phyloP scores from a whole-genome alignment of 1,284 basidiomycete species.

The Sparassis latifolia region DNA sequence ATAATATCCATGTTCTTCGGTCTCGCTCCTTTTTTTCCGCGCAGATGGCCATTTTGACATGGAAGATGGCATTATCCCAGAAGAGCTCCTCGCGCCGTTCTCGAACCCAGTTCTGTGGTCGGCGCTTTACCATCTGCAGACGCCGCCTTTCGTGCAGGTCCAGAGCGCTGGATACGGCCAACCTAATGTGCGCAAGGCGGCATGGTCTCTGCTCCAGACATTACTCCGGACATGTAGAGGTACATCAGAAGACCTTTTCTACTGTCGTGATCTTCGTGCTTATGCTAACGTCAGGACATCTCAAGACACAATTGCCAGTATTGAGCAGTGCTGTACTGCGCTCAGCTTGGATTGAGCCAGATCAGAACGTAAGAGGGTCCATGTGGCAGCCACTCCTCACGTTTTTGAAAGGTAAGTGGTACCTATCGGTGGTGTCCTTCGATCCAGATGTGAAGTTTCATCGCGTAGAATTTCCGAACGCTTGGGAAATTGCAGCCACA shows the following conservation, averaged over 20 bases:
- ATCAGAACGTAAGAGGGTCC: conserved; percentile 53
- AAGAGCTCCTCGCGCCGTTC: conserved; percentile 33
- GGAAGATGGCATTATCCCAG: conserved; percentile 14
- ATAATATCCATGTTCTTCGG: conserved; percentile 3
- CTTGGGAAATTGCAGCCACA: conserved; percentile 49
- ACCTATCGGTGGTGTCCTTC: no score
- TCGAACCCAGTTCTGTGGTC: conserved; percentile 56
- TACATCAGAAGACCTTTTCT: conserved; percentile 14
- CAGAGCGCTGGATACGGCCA: conserved; percentile 54
- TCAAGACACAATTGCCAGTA: conserved; percentile 35
- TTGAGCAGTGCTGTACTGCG: conserved; percentile 59
- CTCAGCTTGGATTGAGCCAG: conserved; percentile 74
- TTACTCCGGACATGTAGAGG: conserved; percentile 40
- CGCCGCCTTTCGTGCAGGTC: conserved; percentile 38
- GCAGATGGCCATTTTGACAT: conserved; percentile 10
- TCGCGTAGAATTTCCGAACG: conserved; percentile 47
- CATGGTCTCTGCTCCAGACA: conserved; percentile 47
- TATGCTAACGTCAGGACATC: conserved; percentile 23
- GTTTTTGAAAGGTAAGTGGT: conserved; percentile 60
- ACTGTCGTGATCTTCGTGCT: neutral
- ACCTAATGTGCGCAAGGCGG: conserved; percentile 59
- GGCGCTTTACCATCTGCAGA: conserved; percentile 38
- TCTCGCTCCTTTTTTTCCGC: neutral
- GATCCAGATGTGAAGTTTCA: no score
- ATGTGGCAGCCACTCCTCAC: conserved; percentile 69